Conservation (phyloP, 768 basidiomycete genomes). For the Boletus insuetus region DNA sequence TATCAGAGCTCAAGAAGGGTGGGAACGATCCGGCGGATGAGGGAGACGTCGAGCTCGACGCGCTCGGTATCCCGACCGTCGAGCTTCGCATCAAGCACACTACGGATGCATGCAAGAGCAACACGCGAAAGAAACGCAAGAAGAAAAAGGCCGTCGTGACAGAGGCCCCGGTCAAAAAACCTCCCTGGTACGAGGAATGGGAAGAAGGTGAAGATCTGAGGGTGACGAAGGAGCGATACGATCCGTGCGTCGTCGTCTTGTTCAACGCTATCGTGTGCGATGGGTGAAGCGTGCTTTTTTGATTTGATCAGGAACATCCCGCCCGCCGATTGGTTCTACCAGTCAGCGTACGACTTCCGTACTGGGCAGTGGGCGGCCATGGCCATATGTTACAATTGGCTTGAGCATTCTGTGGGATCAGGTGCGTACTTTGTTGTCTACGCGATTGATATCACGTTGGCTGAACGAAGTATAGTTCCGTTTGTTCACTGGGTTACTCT, state of each 20-base stretch:
- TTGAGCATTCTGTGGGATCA: conserved; percentile 60
- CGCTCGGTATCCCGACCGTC: conserved; percentile 65
- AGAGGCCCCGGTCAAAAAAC: conserved; percentile 23
- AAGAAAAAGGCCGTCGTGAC: conserved; percentile 28
- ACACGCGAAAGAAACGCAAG: conserved; percentile 51
- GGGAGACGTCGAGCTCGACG: conserved; percentile 62
- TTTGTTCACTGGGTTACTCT: conserved; percentile 56
- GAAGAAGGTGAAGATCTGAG: conserved; percentile 54
- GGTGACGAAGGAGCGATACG: conserved; percentile 38
- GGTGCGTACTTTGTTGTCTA: conserved; percentile 35
- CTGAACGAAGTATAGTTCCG: conserved; percentile 50
- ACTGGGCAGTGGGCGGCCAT: conserved; percentile 36
- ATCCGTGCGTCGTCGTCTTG: conserved; percentile 42
- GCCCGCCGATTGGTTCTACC: conserved; percentile 53
- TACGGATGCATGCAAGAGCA: conserved; percentile 56
- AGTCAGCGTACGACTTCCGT: conserved; percentile 59
- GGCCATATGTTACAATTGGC: conserved; percentile 33
- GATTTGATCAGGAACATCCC: conserved; percentile 37
- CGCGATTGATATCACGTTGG: neutral
- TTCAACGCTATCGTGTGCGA: neutral
- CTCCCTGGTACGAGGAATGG: conserved; percentile 74
- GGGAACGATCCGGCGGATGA: conserved; percentile 32
- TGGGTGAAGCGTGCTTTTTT: neutral
- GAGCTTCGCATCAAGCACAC: conserved; percentile 49
- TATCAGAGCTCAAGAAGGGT: conserved; percentile 39